A percentile compares a stretch with the other conserved stretches of the same genome.
Conservation (phyloP, 306 rosid species). For the Dicorynia guianensis region DNA sequence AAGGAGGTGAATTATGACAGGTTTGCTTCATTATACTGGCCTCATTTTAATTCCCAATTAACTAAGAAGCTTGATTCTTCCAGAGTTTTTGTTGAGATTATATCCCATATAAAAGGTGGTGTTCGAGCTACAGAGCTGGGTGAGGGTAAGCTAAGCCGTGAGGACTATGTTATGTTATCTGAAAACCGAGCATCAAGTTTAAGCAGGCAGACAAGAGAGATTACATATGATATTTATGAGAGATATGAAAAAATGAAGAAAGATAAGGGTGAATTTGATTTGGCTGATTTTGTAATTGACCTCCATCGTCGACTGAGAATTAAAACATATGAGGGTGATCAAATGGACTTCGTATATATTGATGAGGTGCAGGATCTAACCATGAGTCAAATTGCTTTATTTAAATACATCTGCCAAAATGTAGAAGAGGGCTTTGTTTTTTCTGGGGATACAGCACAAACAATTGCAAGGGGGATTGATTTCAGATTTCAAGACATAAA, state of each 20-base stretch:
- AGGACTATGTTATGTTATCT: conserved; percentile 56
- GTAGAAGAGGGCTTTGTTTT: conserved; percentile 89
- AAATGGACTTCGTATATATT: conserved; percentile 67
- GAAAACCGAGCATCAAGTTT: conserved; percentile 57
- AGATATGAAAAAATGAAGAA: conserved; percentile 73
- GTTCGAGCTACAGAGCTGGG: conserved; percentile 42
- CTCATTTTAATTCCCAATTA: conserved; percentile 60
- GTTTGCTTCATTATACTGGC: conserved; percentile 73
- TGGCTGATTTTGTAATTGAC: conserved; percentile 75
- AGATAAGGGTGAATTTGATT: conserved; percentile 71
- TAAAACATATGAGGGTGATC: conserved; percentile 58
- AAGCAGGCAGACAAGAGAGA: conserved; percentile 52
- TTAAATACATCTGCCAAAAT: conserved; percentile 70
- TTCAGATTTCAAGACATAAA: conserved; percentile 78
- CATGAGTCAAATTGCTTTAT: conserved; percentile 79
- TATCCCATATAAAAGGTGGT: conserved; percentile 81
- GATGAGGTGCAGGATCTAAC: conserved; percentile 91
- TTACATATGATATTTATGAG: conserved; percentile 61
- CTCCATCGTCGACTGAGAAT: conserved; percentile 59
- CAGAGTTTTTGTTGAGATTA: conserved; percentile 70
- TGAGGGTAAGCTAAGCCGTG: conserved; percentile 57
- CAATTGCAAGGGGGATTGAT: conserved; percentile 85
- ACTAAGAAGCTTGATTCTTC: conserved; percentile 71
- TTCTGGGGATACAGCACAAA: conserved; percentile 87
- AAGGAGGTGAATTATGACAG: conserved; percentile 75